Evolutionary conservation across 768 basidiomycete genomes (phyloP), one percentile per base, ranked within the genome.

Genomic region (Atractiella rhizophila): DNA sequence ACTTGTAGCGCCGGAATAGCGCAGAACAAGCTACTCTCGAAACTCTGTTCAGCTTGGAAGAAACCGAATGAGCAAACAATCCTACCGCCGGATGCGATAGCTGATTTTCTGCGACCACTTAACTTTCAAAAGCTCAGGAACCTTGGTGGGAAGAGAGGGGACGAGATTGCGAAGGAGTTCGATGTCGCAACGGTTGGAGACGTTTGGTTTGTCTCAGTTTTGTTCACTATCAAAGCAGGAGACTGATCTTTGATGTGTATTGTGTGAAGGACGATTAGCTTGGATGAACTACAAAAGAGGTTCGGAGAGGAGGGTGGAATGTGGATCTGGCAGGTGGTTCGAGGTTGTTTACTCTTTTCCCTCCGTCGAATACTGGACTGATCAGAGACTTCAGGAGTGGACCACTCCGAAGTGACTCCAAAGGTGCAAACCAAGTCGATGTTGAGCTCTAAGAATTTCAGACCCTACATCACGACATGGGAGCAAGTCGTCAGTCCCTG

Each of bases 101-200:
- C 85, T 1, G 66, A 68, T 37, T 98, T 86, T 57, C 64, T 96
- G 35, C 64, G 64, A 28, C 79, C 85, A 3, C 64, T 94, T 57
- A 63, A 68, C n/a, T 94, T 96, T 53, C 79, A 80, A 47, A 83
- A 83, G 66, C 96, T 98, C 54, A 70, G 91, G 10, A 81, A 80
- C 50, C 63, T 98, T 0, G 91, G 91, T 2, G 91, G 91, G 13
- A 98, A 96, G 59, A 68, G 96, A 1, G 91, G 91, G 1, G 67
- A 71, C 39, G 74, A 79, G 2, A 63, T 98, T 21, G 81, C 81
- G 2, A 70, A 73, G 45, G 76, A 83, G 54, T 94, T 80, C 50
- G 78, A 78, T 51, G 86, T 70, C 5, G 75, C 76, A 11, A 83
- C 77, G 4, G 83, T 96, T 5, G 77, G 72, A 0, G 88, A 98